Conservation (phyloP, 1,284 basidiomycete species). For the Melampsora occidentalis region DNA sequence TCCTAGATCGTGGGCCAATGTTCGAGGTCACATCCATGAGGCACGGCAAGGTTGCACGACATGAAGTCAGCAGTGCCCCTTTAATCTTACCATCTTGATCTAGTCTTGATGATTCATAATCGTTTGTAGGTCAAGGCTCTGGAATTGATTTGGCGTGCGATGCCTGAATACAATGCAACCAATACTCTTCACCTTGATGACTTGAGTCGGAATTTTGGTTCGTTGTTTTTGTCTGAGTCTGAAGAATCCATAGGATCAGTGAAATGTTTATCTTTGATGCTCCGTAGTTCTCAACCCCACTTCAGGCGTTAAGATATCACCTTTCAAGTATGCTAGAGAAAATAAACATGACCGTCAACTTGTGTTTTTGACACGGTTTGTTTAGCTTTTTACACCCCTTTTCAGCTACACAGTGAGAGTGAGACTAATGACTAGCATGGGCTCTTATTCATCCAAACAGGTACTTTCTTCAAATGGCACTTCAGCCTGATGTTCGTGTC, state of each 20-base stretch:
- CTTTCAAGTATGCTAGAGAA: conserved; percentile 67
- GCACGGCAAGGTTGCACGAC: conserved; percentile 70
- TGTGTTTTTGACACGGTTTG: conserved; percentile 36
- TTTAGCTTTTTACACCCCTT: not conserved
- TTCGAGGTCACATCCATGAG: conserved; percentile 76
- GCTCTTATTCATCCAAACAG: not conserved
- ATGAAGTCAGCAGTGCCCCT: conserved; percentile 57
- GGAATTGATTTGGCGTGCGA: conserved; percentile 81
- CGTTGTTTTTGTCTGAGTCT: conserved; percentile 50
- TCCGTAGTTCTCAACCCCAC: conserved; percentile 83
- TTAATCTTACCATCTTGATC: conserved; percentile 46
- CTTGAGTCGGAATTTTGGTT: conserved; percentile 56
- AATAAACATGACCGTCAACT: conserved; percentile 43
- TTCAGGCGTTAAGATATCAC: conserved; percentile 76
- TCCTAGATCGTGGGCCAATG: conserved; percentile 78
- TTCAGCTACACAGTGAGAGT: no score
- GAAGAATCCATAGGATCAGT: not conserved
- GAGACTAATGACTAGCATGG: no score
- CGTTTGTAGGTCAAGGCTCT: conserved; percentile 65
- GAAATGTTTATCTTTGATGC: conserved; percentile 53
- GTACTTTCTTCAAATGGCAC: conserved; percentile 37
- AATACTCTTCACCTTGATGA: conserved; percentile 88
- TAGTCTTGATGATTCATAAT: conserved; percentile 23
- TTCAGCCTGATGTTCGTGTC: conserved; percentile 13
- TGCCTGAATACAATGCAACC: conserved; percentile 71